Conservation (phyloP, 2,329 filamentous ascomycete genomes). For the Eurotiales sp. region DNA sequence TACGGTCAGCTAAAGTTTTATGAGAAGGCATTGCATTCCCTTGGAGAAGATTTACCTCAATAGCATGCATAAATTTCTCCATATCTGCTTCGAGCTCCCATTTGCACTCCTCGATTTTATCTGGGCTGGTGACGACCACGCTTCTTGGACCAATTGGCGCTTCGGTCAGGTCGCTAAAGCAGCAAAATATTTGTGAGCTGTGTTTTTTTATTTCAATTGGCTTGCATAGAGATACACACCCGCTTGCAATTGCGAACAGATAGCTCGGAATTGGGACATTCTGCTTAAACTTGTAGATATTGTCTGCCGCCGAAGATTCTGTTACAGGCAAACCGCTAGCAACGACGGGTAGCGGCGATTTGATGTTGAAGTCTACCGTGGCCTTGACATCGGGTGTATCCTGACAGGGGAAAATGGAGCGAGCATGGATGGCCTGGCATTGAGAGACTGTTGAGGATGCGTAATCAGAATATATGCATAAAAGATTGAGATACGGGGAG, state of each 20-base stretch:
- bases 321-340: conserved; percentile 72
- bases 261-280: conserved; percentile 91
- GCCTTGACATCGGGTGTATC: conserved; percentile 97
- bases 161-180: conserved; percentile 72
- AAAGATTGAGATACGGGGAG: not conserved
- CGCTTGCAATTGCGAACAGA: conserved; percentile 82
- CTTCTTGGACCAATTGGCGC: conserved; percentile 85
- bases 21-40: too few relatives aligned
- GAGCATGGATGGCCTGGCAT: conserved; percentile 92
- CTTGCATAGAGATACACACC: conserved; percentile 25
- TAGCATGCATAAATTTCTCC: conserved; percentile 84
- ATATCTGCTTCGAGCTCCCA: conserved; percentile 91
- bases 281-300: conserved; percentile 82
- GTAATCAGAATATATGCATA: not conserved
- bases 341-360: conserved; percentile 82
- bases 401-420: conserved; percentile 93
- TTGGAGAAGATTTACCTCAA: conserved; percentile 41
- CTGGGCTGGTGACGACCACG: conserved; percentile 79
- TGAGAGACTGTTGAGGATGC: conserved; percentile 62
- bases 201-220: conserved; percentile 9
- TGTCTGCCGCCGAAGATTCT: conserved; percentile 52
- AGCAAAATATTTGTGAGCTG: too few relatives aligned
- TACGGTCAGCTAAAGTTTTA: conserved; percentile 16
- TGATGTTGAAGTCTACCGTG: conserved; percentile 86
- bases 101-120: conserved; percentile 76